Evolutionary conservation across 345 rosid species (phyloP).

Genomic region (Lepidium africanum): DNA sequence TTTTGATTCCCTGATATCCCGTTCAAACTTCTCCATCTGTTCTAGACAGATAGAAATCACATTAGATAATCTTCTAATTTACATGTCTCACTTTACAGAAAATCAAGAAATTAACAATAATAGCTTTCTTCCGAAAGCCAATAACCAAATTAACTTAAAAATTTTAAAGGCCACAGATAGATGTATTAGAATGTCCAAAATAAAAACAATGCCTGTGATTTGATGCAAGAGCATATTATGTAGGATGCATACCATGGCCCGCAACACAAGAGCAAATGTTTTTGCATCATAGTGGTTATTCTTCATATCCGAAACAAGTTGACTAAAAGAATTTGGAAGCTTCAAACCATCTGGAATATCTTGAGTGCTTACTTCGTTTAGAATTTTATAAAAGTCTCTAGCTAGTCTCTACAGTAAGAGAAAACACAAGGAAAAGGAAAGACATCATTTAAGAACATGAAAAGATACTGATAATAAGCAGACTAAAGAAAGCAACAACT

Average conservation of each 20-base stretch:
- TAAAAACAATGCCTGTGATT: neutral
- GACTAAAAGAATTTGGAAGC: constrained; percentile 77
- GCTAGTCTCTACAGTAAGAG: constrained; percentile 65
- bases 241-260: constrained; percentile 69
- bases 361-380: constrained; percentile 70
- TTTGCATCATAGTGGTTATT: constrained; percentile 79
- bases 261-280: constrained; percentile 66
- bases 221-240: neutral
- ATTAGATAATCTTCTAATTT: neutral
- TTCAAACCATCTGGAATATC: constrained; percentile 78
- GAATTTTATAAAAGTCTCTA: constrained; percentile 78
- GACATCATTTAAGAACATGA: constrained; percentile 20
- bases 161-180: neutral
- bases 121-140: neutral
- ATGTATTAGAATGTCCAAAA: neutral
- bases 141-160: neutral
- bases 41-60: constrained; percentile 4
- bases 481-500: constrained; percentile 12
- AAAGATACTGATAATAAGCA: neutral
- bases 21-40: constrained; percentile 93
- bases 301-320: constrained; percentile 89
- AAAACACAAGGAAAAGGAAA: constrained; percentile 11
- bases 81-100: neutral
- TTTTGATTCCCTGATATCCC: constrained; percentile 83
- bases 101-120: neutral